Conservation (phyloP, 192 early-diverging fungal species). For the Backusella circina region DNA sequence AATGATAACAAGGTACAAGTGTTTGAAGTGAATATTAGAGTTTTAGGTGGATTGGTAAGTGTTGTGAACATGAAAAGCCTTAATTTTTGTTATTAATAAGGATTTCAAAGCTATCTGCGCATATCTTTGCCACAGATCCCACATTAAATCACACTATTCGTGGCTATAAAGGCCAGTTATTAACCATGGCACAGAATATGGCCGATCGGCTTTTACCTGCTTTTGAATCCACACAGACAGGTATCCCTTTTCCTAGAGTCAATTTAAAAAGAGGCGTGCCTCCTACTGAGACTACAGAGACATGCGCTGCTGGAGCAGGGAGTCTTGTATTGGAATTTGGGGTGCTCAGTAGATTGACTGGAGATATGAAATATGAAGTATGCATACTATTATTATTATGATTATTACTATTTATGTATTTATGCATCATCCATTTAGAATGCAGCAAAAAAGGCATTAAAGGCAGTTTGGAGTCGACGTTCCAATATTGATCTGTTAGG, state of each 20-base stretch:
- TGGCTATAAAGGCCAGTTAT: constrained; percentile 76
- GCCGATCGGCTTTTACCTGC: constrained; percentile 84
- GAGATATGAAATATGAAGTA: constrained; percentile 76
- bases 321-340: constrained; percentile 93
- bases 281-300: constrained; percentile 61
- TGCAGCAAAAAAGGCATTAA: constrained; percentile 63
- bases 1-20: constrained; percentile 88
- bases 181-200: constrained; percentile 75
- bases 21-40: constrained; percentile 93
- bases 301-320: constrained; percentile 88
- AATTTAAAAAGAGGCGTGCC: constrained; percentile 76
- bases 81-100: not conserved
- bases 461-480: constrained; percentile 73
- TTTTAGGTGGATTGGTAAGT: constrained; percentile 75
- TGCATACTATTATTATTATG: constrained; percentile 5
- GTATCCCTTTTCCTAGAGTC: constrained; percentile 81
- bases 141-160: constrained; percentile 53
- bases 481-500: constrained; percentile 79
- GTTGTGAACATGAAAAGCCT: not conserved
- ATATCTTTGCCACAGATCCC: constrained; percentile 76
- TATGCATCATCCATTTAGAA: constrained; percentile 29
- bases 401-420: not conserved
- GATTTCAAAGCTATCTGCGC: constrained; percentile 65
- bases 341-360: constrained; percentile 80
- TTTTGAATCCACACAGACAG: constrained; percentile 74